A percentile compares a stretch with the other conserved stretches of the same genome.
Evolutionary conservation across 1,139 yeast genomes (phyloP).

Genomic region (Casaregolazyma lundiana): DNA sequence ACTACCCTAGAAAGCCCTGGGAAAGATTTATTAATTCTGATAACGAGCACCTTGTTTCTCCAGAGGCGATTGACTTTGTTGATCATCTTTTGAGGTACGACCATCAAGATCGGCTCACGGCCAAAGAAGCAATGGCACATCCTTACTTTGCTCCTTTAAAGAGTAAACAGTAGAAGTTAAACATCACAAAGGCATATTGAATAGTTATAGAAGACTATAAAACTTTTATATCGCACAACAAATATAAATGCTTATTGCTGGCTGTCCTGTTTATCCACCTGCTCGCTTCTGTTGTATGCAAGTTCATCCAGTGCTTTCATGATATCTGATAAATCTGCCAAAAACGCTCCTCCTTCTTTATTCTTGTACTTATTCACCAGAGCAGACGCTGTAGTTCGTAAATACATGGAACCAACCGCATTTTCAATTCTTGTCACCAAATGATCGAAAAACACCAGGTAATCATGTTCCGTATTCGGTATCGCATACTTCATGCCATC

Average conservation of each 20-base stretch:
- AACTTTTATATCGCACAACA: background rate
- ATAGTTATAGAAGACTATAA: constrained; percentile 1
- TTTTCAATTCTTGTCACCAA: constrained; percentile 61
- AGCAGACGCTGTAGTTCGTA: constrained; percentile 21
- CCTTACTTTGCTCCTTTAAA: constrained; percentile 53
- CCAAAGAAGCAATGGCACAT: constrained; percentile 91
- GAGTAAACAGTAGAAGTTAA: constrained; percentile 13
- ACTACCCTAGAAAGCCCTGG: constrained; percentile 89
- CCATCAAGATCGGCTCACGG: constrained; percentile 92
- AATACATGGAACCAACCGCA: constrained; percentile 26
- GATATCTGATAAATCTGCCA: constrained; percentile 19
- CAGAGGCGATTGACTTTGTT: constrained; percentile 74
- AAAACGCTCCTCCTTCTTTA: constrained; percentile 9
- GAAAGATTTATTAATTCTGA: constrained; percentile 66
- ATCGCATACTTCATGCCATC: constrained; percentile 19
- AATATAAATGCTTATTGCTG: background rate
- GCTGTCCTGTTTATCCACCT: background rate
- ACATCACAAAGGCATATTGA: background rate
- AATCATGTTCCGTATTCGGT: constrained; percentile 35
- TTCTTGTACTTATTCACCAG: constrained; percentile 11
- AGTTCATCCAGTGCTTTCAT: constrained; percentile 12
- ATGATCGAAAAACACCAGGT: constrained; percentile 53
- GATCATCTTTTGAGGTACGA: constrained; percentile 84
- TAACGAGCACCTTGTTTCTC: constrained; percentile 64
- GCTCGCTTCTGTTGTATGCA: constrained; percentile 7